Evolutionary conservation across 345 rosid genomes (phyloP), one percentile per base, ranked within the genome.

Genomic region (Lagerstroemia speciosa): DNA sequence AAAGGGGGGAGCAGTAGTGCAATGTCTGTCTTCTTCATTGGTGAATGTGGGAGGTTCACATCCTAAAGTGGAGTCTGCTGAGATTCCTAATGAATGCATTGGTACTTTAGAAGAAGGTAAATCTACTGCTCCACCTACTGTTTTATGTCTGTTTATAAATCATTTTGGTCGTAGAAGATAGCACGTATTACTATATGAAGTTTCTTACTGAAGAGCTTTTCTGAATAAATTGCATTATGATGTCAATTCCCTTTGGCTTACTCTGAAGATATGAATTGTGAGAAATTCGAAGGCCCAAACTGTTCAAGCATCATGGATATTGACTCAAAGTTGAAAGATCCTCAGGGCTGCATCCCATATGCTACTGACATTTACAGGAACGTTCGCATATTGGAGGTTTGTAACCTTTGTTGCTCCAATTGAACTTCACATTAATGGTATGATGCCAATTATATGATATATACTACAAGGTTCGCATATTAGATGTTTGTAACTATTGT

Each of bases 301-400:
- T 55, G 70, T 69, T 69, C 62, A 32, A 78, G 79, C 73, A 67
- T 94, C 30, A 78, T 81, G 53, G 87, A 94, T 76, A 91, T 94
- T 71, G 96, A 91, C 80, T 83, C 87, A 69, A 80, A 88, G 66
- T 15, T 71, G n/a, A 71, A 84, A 67, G 93, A 88, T 85, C 91
- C 95, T 65, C 91, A 75, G 72, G 72, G 72, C 36, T 89, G 97
- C 89, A 79, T 87, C 74, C 69, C 82, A 62, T 94, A 91, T 80
- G 97, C 85, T 73, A 75, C 86, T 69, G 95, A 89, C 19, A 91
- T 94, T 78, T 85, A 81, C 70, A 78, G 77, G 50, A 80, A 77
- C 65, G 74, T 75, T 55, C 83, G 83, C 75, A 87, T 79, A 58
- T 82, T 81, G 50, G 99, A 94, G 99, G 99, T 93, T 78, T 62